phyloP scores from a whole-genome alignment of 441 rosid species.

The Pelargonium australe region DNA sequence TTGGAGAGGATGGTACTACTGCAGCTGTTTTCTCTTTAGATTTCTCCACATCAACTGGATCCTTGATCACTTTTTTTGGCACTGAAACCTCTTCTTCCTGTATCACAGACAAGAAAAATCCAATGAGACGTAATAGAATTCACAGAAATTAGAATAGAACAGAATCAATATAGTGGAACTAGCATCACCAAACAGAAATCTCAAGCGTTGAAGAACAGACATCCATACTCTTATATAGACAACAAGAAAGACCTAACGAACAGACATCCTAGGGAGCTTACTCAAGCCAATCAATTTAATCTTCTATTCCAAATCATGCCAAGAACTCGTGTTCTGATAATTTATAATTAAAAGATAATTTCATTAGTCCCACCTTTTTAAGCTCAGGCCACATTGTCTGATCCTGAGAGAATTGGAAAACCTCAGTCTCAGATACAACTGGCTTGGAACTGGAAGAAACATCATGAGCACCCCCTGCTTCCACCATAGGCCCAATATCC shows the following conservation, averaged over 20 bases:
- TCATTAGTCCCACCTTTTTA: constrained; percentile 44
- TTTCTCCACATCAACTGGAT: constrained; percentile 48
- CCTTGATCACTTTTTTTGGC: constrained; percentile 37
- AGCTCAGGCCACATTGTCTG: constrained; percentile 35
- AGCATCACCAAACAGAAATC: too few species aligned
- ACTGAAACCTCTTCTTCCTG: constrained; percentile 23
- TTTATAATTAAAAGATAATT: neutral
- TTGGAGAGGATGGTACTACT: constrained; percentile 37
- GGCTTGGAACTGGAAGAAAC: constrained; percentile 36
- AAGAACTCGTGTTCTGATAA: neutral
- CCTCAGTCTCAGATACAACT: constrained; percentile 44
- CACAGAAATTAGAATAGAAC: too few species aligned
- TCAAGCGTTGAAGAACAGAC: too few species aligned
- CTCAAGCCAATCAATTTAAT: neutral
- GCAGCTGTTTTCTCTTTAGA: constrained; percentile 49
- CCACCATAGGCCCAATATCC: constrained; percentile 42
- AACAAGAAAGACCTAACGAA: neutral
- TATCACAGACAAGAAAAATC: neutral
- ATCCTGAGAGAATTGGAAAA: constrained; percentile 38
- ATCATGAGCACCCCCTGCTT: constrained; percentile 35
- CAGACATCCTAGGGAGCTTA: neutral
- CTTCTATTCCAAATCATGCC: neutral
- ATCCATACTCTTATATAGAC: neutral
- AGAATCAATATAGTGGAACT: too few species aligned
- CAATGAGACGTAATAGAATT: neutral